These are phyloP conservation scores for Zygosaccharomyces rouxii DNA, from an alignment of 805 yeast species.

Conservation along the genomic window DNA sequence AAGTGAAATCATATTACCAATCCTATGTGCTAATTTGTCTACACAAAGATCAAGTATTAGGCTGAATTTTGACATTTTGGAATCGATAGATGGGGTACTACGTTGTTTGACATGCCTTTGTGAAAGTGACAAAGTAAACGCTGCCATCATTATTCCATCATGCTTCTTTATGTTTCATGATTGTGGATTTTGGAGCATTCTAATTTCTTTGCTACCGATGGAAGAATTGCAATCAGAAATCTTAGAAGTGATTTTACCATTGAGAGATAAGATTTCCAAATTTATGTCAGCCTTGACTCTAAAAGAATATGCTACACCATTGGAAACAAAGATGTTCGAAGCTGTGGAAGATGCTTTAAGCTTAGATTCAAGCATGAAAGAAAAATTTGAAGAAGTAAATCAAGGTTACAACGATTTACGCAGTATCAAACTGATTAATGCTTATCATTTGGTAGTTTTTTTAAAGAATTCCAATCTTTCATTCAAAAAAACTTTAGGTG, in stretches of 20 bases:
- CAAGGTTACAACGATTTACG: constrained; percentile 11
- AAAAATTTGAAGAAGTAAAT: constrained; percentile 12
- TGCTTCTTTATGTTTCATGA: constrained; percentile 10
- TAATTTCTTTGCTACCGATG: constrained; percentile 14
- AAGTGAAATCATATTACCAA: constrained; percentile 8
- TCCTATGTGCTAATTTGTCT: constrained; percentile 7
- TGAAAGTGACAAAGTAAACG: constrained; percentile 10
- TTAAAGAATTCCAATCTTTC: constrained; percentile 53
- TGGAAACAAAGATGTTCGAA: constrained; percentile 10
- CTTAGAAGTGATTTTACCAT: constrained; percentile 15
- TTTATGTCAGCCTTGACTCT: constrained; percentile 12
- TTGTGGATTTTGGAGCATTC: constrained; percentile 14
- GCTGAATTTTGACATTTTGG: constrained; percentile 5
- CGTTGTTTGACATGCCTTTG: constrained; percentile 9
- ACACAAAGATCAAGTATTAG: constrained; percentile 1
- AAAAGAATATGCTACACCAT: constrained; percentile 14
- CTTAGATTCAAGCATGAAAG: constrained; percentile 5
- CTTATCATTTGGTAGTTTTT: constrained; percentile 52
- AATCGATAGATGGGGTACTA: constrained; percentile 8
- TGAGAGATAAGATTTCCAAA: constrained; percentile 7
- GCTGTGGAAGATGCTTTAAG: constrained; percentile 14
- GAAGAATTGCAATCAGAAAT: constrained; percentile 11
- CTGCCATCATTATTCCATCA: constrained; percentile 13
- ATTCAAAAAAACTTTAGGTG: constrained; percentile 58
- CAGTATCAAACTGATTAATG: constrained; percentile 38